A percentile compares a stretch with the other conserved stretches of the same genome.
phyloP scores from a whole-genome alignment of 2,329 filamentous ascomycete genomes.

The Colletotrichum tropicale region DNA sequence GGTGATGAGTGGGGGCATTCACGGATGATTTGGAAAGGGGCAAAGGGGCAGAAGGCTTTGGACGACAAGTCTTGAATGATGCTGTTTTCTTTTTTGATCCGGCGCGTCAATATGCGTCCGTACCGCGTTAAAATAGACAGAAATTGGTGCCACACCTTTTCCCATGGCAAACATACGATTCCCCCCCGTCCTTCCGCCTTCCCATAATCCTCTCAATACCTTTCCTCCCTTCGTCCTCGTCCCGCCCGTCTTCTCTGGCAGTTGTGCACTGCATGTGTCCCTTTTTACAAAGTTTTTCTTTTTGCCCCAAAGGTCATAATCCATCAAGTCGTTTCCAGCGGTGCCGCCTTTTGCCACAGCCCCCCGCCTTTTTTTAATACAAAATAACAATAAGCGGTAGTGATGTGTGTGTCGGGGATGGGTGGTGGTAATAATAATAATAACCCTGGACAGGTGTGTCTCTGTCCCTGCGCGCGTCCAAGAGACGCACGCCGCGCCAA shows the following conservation, averaged over 20 bases:
- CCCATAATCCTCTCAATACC: neutral
- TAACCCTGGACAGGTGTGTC: neutral
- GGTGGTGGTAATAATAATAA: neutral
- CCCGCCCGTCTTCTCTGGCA: neutral
- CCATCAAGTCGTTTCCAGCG: constrained; percentile 18
- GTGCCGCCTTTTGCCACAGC: neutral
- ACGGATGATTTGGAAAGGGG: neutral
- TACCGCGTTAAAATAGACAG: neutral
- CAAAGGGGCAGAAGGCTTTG: neutral
- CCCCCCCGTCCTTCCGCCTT: neutral
- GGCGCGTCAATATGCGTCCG: neutral
- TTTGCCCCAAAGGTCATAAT: constrained; percentile 10
- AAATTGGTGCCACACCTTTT: neutral
- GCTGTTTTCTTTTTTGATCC: neutral
- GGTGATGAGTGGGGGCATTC: neutral
- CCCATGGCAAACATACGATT: neutral
- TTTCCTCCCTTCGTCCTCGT: neutral
- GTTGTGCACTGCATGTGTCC: neutral
- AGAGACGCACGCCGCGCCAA: neutral
- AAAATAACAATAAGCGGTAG: neutral
- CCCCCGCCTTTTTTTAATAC: constrained; percentile 8
- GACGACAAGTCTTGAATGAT: neutral
- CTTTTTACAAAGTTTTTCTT: neutral
- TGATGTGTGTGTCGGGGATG: neutral
- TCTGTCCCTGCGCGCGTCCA: neutral